phyloP scores from a whole-genome alignment of 1,284 basidiomycete genomes.

The Papiliotrema nemorosa region DNA sequence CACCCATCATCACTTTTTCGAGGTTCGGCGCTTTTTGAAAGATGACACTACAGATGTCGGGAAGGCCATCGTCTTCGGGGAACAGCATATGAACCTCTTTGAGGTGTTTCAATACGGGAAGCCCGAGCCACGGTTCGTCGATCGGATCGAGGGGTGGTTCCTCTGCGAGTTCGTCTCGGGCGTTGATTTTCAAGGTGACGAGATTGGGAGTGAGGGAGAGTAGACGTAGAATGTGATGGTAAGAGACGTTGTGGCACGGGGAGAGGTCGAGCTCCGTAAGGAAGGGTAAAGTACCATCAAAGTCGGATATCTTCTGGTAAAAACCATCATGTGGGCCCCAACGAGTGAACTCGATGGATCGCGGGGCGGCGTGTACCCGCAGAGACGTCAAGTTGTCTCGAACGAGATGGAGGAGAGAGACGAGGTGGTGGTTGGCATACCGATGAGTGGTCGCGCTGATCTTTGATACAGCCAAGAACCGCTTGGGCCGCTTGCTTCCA shows the following conservation, averaged over 20 bases:
- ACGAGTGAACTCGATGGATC: neutral
- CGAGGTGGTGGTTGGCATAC: neutral
- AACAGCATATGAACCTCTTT: neutral
- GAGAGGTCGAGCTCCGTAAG: neutral
- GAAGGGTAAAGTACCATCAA: neutral
- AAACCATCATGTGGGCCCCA: slow-evolving; percentile 4
- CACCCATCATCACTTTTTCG: neutral
- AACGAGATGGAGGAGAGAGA: neutral
- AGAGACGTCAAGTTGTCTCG: neutral
- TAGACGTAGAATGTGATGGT: neutral
- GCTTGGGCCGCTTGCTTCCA: neutral
- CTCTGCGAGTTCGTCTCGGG: neutral
- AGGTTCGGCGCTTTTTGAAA: slow-evolving; percentile 2
- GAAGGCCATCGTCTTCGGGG: slow-evolving; percentile 3
- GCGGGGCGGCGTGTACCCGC: neutral
- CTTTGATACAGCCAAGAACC: neutral
- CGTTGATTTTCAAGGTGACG: neutral
- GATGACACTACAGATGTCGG: neutral
- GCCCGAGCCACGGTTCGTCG: neutral
- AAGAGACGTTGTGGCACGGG: slow-evolving; percentile 1
- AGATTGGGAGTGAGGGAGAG: neutral
- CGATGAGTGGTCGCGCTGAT: slow-evolving; percentile 2
- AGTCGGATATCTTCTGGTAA: neutral
- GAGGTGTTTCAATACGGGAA: neutral
- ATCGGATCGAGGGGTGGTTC: neutral